These are phyloP conservation scores for Tylopilus sp. DNA, from an alignment of 768 basidiomycete genomes.

Conservation along the genomic window DNA sequence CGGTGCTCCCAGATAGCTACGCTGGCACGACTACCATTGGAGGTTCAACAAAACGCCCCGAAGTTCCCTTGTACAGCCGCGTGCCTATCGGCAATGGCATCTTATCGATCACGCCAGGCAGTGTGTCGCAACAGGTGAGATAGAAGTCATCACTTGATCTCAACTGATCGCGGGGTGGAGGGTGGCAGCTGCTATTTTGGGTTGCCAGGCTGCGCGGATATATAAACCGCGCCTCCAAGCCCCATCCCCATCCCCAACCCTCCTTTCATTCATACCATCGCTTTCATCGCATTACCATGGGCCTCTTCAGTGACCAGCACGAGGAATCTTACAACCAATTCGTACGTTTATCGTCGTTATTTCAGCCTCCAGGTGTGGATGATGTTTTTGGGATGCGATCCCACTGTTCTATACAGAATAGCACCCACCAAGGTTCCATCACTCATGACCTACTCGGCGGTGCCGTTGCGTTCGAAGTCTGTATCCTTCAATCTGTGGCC, in stretches of 20 bases:
- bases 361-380: background rate
- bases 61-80: too few relatives aligned
- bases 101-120: constrained; percentile 17
- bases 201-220: constrained; percentile 16
- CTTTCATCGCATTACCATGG: constrained; percentile 12
- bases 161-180: background rate
- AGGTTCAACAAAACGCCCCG: too few relatives aligned
- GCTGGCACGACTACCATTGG: background rate
- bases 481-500: background rate
- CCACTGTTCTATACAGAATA: background rate
- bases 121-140: constrained; percentile 1
- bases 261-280: background rate
- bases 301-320: background rate
- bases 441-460: constrained; percentile 20
- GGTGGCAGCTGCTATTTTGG: background rate
- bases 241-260: background rate
- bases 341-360: constrained; percentile 1
- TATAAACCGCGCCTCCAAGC: constrained; percentile 10
- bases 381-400: background rate
- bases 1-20: background rate
- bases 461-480: constrained; percentile 16
- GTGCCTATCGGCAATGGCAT: constrained; percentile 18
- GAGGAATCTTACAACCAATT: too few relatives aligned
- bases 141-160: constrained; percentile 4
- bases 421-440: background rate